Conservation (phyloP, 192 early-diverging fungal genomes). For the Coemansia sp. region DNA sequence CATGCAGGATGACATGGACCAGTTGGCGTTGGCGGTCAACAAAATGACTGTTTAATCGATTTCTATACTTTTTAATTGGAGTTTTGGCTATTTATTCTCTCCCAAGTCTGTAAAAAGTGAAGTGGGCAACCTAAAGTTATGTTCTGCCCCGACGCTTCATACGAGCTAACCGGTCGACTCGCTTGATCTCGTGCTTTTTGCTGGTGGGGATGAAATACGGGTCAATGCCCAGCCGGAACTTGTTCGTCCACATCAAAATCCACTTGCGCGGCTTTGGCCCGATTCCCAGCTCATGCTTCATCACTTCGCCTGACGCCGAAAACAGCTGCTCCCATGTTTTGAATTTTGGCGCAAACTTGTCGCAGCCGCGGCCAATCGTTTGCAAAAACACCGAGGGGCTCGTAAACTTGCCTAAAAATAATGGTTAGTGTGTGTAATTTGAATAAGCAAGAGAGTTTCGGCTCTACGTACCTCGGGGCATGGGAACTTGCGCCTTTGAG, state of each 20-base stretch:
- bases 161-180: conserved; percentile 42
- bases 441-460: not conserved
- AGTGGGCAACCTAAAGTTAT: not conserved
- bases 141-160: conserved; percentile 42
- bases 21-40: conserved; percentile 34
- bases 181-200: conserved; percentile 53
- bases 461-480: conserved; percentile 23
- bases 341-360: conserved; percentile 53
- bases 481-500: conserved; percentile 13
- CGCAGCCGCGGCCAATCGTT: conserved; percentile 54
- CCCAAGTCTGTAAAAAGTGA: not conserved
- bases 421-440: not conserved
- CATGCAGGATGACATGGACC: conserved; percentile 41
- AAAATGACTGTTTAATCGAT: conserved; percentile 31
- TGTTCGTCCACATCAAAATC: conserved; percentile 58
- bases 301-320: conserved; percentile 50
- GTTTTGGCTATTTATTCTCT: not conserved
- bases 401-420: conserved; percentile 14
- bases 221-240: conserved; percentile 57
- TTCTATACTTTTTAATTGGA: not conserved
- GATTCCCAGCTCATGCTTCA: conserved; percentile 62
- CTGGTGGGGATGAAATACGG: conserved; percentile 57
- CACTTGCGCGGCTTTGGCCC: conserved; percentile 64
- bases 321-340: conserved; percentile 63
- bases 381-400: conserved; percentile 37